Evolutionary conservation across 805 yeast genomes (phyloP).

Genomic region (Sugiyamaella smithiae): DNA sequence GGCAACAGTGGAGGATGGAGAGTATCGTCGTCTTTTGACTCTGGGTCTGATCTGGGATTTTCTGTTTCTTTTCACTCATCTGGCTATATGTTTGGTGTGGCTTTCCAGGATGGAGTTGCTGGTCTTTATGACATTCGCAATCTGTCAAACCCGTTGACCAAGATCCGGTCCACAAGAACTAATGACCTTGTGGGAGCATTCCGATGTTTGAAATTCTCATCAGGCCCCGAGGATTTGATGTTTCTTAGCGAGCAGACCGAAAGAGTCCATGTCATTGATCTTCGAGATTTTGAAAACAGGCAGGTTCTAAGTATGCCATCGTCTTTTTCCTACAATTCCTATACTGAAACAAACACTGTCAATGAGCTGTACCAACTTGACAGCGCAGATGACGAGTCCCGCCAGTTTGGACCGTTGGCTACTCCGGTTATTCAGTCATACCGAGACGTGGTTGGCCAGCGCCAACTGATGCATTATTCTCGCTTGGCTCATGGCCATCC

Average conservation of each 20-base stretch:
- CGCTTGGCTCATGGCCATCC: not conserved
- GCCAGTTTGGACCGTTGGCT: not conserved
- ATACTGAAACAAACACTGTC: conserved; percentile 14
- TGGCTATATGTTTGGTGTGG: conserved; percentile 69
- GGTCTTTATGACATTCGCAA: conserved; percentile 74
- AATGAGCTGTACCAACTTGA: conserved; percentile 7
- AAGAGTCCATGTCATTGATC: conserved; percentile 78
- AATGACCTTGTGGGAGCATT: conserved; percentile 58
- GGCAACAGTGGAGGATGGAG: conserved; percentile 30
- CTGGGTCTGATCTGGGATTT: conserved; percentile 75
- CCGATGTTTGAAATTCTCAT: conserved; percentile 59
- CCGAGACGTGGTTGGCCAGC: conserved; percentile 11
- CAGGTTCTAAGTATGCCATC: conserved; percentile 55
- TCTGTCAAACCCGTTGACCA: conserved; percentile 34
- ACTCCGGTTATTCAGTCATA: conserved; percentile 15
- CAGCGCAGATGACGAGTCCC: conserved; percentile 9
- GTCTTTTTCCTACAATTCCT: conserved; percentile 12
- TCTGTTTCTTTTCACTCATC: conserved; percentile 77
- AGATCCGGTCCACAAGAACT: conserved; percentile 44
- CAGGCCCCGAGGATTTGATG: conserved; percentile 70
- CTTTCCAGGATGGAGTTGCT: conserved; percentile 84
- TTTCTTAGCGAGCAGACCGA: conserved; percentile 83
- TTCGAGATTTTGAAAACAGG: conserved; percentile 68
- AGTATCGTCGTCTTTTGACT: conserved; percentile 43
- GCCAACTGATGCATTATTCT: conserved; percentile 1